Conservation (phyloP, 768 basidiomycete genomes). For the Macrocybe gigantea region DNA sequence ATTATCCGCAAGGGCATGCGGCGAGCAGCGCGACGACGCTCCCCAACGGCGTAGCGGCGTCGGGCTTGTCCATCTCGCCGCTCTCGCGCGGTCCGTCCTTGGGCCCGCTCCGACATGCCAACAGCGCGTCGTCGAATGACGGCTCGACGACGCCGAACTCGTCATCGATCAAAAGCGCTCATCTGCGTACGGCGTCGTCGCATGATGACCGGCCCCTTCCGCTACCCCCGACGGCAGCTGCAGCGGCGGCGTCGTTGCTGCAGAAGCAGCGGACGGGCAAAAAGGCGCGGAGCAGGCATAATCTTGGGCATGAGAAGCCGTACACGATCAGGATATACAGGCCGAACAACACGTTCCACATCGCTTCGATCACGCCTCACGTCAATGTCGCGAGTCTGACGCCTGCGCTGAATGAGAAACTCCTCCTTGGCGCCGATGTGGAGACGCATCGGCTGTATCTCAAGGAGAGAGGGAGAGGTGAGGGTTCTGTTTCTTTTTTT, state of each 20-base stretch:
- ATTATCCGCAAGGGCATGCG: too few species aligned
- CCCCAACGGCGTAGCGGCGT: too few species aligned
- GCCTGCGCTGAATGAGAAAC: constrained; percentile 52
- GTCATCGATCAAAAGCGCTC: too few species aligned
- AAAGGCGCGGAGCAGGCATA: constrained; percentile 3
- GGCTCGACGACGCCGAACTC: too few species aligned
- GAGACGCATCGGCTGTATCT: constrained; percentile 69
- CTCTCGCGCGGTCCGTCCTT: too few species aligned
- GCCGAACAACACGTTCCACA: constrained; percentile 65
- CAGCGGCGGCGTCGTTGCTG: not conserved
- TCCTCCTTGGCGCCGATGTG: constrained; percentile 41
- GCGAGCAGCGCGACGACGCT: too few species aligned
- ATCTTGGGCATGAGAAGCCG: constrained; percentile 9
- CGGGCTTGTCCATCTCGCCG: too few species aligned
- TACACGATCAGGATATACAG: constrained; percentile 76
- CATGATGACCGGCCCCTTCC: too few species aligned
- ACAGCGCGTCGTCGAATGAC: too few species aligned
- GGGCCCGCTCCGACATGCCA: too few species aligned
- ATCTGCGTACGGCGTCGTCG: too few species aligned
- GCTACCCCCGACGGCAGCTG: not conserved
- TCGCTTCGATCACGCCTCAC: constrained; percentile 54
- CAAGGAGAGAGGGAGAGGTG: constrained; percentile 72
- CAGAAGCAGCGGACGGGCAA: constrained; percentile 3
- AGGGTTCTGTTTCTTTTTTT: constrained; percentile 9
- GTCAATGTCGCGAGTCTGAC: constrained; percentile 69